Evolutionary conservation across 371 early-diverging fungal genomes (phyloP).

Genomic region (Syncephalastrum contaminatum): DNA sequence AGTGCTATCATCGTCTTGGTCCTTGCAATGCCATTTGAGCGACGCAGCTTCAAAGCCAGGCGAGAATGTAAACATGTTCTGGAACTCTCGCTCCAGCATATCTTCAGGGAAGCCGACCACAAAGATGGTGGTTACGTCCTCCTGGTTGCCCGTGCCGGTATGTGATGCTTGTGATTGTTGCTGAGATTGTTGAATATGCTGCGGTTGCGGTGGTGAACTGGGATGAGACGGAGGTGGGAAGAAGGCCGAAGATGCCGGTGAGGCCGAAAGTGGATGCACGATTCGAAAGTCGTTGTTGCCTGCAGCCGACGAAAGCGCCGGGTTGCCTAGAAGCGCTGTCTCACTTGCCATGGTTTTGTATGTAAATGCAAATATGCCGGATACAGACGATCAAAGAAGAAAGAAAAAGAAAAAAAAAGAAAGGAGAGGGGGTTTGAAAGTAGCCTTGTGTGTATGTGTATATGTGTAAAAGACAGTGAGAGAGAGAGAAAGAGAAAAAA

Average conservation of each 20-base stretch:
- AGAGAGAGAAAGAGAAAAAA: slow-evolving; percentile 8
- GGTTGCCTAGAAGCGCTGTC: slow-evolving; percentile 13
- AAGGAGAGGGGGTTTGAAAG: neutral
- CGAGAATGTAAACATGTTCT: slow-evolving; percentile 95
- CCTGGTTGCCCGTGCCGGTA: slow-evolving; percentile 14
- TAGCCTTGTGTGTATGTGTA: too few species aligned
- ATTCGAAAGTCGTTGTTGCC: slow-evolving; percentile 13
- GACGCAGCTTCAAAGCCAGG: slow-evolving; percentile 95
- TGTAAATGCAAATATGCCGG: too few species aligned
- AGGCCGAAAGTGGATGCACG: slow-evolving; percentile 29
- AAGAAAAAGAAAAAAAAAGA: slow-evolving; percentile 16
- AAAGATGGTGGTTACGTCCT: slow-evolving; percentile 91
- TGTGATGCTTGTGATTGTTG: neutral
- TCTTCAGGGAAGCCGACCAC: slow-evolving; percentile 98
- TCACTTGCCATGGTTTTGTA: slow-evolving; percentile 17
- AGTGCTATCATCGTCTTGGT: slow-evolving; percentile 41
- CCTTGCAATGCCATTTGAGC: slow-evolving; percentile 78
- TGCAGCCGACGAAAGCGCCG: slow-evolving; percentile 10
- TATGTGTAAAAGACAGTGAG: slow-evolving; percentile 1
- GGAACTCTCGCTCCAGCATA: slow-evolving; percentile 95
- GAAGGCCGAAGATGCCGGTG: slow-evolving; percentile 18
- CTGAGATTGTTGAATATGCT: slow-evolving; percentile 1
- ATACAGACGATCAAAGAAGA: too few species aligned
- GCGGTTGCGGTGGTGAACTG: slow-evolving; percentile 1
- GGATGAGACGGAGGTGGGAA: slow-evolving; percentile 16